A percentile compares a stretch with the other conserved stretches of the same genome.
Conservation (phyloP, 176 grass and related monocot species). For the Phoenix roebelenii region DNA sequence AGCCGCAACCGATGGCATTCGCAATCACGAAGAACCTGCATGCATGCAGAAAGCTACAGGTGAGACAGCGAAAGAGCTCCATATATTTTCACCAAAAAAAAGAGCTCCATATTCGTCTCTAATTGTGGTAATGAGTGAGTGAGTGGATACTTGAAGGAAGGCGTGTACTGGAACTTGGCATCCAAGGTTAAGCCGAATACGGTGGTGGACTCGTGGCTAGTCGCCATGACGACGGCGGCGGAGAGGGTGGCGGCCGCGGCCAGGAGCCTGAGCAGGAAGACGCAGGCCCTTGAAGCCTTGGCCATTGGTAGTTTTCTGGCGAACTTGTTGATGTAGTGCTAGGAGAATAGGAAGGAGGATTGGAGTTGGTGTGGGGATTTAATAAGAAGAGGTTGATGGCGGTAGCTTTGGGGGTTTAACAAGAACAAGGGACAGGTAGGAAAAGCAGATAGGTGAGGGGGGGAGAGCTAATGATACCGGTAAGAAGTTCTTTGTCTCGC, state of each 20-base stretch:
- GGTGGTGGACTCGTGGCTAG: slow-evolving; percentile 59
- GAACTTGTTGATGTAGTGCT: too few species aligned
- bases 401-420: too few species aligned
- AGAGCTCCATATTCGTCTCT: background rate
- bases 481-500: too few species aligned
- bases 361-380: too few species aligned
- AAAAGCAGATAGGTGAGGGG: too few species aligned
- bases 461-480: too few species aligned
- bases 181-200: slow-evolving; percentile 67
- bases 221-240: slow-evolving; percentile 74
- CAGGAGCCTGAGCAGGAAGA: slow-evolving; percentile 32
- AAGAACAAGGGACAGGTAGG: too few species aligned
- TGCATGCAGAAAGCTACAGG: background rate
- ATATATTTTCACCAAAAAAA: background rate
- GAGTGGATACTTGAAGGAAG: slow-evolving; percentile 37
- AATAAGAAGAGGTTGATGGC: too few species aligned
- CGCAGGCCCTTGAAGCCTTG: slow-evolving; percentile 34
- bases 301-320: slow-evolving; percentile 18
- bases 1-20: slow-evolving; percentile 37
- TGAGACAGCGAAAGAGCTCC: background rate
- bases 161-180: slow-evolving; percentile 83
- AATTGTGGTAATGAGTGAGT: too few species aligned
- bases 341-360: too few species aligned
- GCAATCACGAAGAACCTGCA: slow-evolving; percentile 75
- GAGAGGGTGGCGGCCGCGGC: slow-evolving; percentile 28